A percentile compares a stretch with the other conserved stretches of the same genome.
Evolutionary conservation across 768 basidiomycete genomes (phyloP).

Genomic region (Clathrus columnatus): DNA sequence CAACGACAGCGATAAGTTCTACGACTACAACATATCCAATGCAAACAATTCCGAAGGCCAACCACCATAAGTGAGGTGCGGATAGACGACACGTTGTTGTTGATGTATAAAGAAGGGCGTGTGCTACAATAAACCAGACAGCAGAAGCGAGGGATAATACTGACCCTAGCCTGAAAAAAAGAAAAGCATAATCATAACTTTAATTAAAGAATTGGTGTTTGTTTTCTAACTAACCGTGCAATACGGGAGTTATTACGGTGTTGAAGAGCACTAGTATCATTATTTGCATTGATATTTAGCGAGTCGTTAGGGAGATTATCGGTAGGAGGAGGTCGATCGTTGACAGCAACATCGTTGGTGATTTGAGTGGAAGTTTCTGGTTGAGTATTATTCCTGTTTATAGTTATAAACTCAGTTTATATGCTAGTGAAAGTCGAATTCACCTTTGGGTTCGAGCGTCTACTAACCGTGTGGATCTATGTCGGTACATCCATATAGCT

Average conservation of each 20-base stretch:
- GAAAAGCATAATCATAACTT: background rate
- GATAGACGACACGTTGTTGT: slow-evolving; percentile 61
- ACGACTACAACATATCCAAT: slow-evolving; percentile 68
- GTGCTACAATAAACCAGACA: slow-evolving; percentile 75
- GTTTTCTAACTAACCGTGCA: slow-evolving; percentile 11
- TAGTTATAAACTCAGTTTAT: slow-evolving; percentile 21
- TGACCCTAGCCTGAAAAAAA: slow-evolving; percentile 42
- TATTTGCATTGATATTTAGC: slow-evolving; percentile 12
- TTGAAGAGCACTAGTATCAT: background rate
- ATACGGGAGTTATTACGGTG: background rate
- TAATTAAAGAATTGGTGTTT: background rate
- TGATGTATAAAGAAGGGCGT: slow-evolving; percentile 72
- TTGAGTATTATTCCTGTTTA: background rate
- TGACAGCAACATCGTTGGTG: slow-evolving; percentile 17
- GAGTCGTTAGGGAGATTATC: background rate
- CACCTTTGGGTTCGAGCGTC: background rate
- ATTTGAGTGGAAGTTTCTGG: slow-evolving; percentile 11
- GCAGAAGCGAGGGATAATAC: slow-evolving; percentile 64
- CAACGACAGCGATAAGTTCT: slow-evolving; percentile 64
- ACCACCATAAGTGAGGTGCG: slow-evolving; percentile 82
- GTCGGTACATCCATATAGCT: slow-evolving; percentile 47
- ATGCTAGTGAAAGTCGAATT: slow-evolving; percentile 19
- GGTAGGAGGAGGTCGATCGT: slow-evolving; percentile 9
- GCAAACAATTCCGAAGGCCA: slow-evolving; percentile 70
- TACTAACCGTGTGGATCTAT: background rate